Evolutionary conservation across 225 moss, liverwort and hornwort species (phyloP).

Genomic region (Straminergon stramineum): DNA sequence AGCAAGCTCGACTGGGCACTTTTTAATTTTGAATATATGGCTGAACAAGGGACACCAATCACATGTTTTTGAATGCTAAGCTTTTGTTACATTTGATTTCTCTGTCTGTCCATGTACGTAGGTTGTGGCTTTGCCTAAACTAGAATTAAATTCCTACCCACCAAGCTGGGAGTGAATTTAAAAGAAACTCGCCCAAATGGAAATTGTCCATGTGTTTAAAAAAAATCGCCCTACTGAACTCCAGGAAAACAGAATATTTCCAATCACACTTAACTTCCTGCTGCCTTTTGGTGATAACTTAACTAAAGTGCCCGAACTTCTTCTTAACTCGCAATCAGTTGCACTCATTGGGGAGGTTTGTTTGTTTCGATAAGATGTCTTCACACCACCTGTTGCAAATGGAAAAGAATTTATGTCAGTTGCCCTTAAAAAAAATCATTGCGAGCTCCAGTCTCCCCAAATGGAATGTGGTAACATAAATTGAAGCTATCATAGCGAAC

Average conservation of each 20-base stretch:
- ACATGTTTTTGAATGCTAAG: too few relatives aligned
- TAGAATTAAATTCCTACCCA: neutral
- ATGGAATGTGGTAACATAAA: too few relatives aligned
- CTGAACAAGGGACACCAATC: too few relatives aligned
- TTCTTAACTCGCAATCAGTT: neutral
- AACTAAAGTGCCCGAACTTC: neutral
- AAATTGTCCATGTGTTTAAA: too few relatives aligned
- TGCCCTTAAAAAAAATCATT: neutral
- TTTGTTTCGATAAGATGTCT: neutral
- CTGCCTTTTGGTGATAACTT: neutral
- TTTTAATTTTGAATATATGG: neutral
- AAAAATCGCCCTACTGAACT: neutral
- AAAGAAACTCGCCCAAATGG: too few relatives aligned
- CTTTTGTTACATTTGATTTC: neutral
- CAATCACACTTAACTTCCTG: neutral
- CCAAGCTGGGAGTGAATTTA: neutral
- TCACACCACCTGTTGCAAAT: neutral
- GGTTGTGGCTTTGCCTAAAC: neutral
- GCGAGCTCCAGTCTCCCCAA: neutral
- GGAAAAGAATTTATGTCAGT: neutral
- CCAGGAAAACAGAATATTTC: neutral
- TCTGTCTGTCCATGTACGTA: neutral
- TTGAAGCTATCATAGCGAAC: neutral
- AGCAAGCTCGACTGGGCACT: neutral
- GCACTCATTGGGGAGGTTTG: conserved; percentile 5